phyloP scores from a whole-genome alignment of 2,329 filamentous ascomycete genomes.

The Talaromyces sp. region DNA sequence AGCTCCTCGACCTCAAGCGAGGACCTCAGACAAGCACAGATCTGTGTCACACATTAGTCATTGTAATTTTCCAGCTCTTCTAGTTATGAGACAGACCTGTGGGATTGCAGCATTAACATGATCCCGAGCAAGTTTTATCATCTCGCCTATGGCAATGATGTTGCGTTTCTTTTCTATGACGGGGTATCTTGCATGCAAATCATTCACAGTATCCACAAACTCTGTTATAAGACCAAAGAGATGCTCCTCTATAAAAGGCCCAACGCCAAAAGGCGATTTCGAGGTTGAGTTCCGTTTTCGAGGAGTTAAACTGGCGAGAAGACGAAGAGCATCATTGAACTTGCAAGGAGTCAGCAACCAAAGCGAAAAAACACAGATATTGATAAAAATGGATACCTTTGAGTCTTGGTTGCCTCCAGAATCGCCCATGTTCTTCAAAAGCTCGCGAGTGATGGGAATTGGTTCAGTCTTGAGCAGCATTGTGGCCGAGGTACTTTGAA shows the following conservation, averaged over 20 bases:
- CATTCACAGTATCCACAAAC: conserved; percentile 74
- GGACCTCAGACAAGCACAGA: conserved; percentile 86
- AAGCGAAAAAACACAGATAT: neutral
- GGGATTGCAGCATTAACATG: conserved; percentile 76
- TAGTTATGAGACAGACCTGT: conserved; percentile 54
- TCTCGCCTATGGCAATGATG: conserved; percentile 78
- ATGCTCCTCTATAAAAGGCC: conserved; percentile 73
- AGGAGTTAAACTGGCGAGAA: conserved; percentile 49
- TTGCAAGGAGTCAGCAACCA: conserved; percentile 9
- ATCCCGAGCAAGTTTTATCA: conserved; percentile 70
- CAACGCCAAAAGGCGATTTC: conserved; percentile 56
- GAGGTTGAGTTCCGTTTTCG: conserved; percentile 40
- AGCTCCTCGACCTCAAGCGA: conserved; percentile 70
- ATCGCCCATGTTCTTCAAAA: conserved; percentile 75
- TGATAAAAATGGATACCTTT: conserved; percentile 44
- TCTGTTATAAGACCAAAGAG: conserved; percentile 81
- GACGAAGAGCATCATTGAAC: conserved; percentile 48
- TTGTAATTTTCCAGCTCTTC: neutral
- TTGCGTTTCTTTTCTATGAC: conserved; percentile 68
- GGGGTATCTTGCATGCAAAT: conserved; percentile 53
- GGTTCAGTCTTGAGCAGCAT: conserved; percentile 71
- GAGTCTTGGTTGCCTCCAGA: conserved; percentile 49
- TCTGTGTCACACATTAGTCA: conserved; percentile 45
- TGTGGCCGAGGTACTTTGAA: conserved; percentile 61
- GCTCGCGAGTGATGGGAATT: conserved; percentile 69